phyloP scores from a whole-genome alignment of 2,329 filamentous ascomycete species.

The Aspergillus uvarum region DNA sequence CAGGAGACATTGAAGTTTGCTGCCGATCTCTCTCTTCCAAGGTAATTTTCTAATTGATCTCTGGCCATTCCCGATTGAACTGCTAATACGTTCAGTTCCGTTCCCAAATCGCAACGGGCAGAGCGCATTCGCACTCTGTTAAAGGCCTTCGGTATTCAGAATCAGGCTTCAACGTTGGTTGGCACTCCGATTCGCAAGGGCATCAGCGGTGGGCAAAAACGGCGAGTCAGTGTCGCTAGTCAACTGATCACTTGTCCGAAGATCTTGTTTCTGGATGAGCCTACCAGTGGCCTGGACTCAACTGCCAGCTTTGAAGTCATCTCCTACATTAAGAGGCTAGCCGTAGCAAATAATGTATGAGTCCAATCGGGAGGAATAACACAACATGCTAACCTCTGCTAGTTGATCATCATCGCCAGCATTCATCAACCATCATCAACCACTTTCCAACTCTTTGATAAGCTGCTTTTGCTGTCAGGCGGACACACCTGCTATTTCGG shows the following conservation, averaged over 20 bases:
- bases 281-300: conserved; percentile 80
- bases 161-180: conserved; percentile 69
- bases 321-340: conserved; percentile 67
- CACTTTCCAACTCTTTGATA: conserved; percentile 79
- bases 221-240: conserved; percentile 74
- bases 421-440: conserved; percentile 83
- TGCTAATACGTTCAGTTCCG: conserved; percentile 36
- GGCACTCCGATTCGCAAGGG: conserved; percentile 82
- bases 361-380: background rate
- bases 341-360: conserved; percentile 62
- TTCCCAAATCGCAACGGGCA: conserved; percentile 59
- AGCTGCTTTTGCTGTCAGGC: conserved; percentile 69
- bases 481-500: conserved; percentile 75
- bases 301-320: conserved; percentile 75
- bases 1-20: conserved; percentile 77
- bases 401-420: conserved; percentile 73
- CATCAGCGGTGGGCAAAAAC: conserved; percentile 81
- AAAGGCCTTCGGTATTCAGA: conserved; percentile 68
- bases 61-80: background rate
- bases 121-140: conserved; percentile 66
- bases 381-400: conserved; percentile 10
- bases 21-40: conserved; percentile 63
- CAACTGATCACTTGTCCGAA: conserved; percentile 79
- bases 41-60: conserved; percentile 39
- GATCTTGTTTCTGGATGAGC: conserved; percentile 80